phyloP scores from a whole-genome alignment of 2,329 filamentous ascomycete species.

The Parascedosporium putredinis region DNA sequence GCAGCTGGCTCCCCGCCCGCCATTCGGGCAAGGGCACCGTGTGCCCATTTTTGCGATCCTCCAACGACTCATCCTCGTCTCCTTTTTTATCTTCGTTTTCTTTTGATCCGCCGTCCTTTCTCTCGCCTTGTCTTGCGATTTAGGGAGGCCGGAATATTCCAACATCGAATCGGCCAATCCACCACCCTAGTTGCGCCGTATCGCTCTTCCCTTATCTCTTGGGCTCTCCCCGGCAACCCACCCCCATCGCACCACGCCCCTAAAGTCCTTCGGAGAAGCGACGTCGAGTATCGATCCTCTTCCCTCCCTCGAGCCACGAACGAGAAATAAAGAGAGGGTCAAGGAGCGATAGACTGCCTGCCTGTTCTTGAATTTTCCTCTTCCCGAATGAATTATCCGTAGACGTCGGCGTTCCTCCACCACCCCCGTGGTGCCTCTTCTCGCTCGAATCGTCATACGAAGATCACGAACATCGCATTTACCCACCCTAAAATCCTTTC shows the following conservation, averaged over 20 bases:
- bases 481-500: too few species aligned
- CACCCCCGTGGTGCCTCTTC: not conserved
- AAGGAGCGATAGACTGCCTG: too few species aligned
- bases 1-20: not conserved
- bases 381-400: not conserved
- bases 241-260: too few species aligned
- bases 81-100: not conserved
- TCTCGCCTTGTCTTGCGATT: not conserved
- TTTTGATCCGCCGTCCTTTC: not conserved
- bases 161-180: too few species aligned
- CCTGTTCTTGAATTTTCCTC: not conserved
- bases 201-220: too few species aligned
- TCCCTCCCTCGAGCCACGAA: too few species aligned
- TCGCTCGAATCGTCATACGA: not conserved
- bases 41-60: not conserved
- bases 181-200: too few species aligned
- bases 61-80: not conserved
- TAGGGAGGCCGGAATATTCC: not conserved
- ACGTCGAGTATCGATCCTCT: too few species aligned
- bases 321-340: too few species aligned
- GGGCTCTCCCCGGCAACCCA: too few species aligned
- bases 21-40: not conserved
- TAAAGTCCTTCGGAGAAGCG: too few species aligned
- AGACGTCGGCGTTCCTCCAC: not conserved
- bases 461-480: too few species aligned